Evolutionary conservation across 208 protist species (phyloP), one percentile per base, ranked within the genome.

Genomic region (Trypanosomatidae sp.): DNA sequence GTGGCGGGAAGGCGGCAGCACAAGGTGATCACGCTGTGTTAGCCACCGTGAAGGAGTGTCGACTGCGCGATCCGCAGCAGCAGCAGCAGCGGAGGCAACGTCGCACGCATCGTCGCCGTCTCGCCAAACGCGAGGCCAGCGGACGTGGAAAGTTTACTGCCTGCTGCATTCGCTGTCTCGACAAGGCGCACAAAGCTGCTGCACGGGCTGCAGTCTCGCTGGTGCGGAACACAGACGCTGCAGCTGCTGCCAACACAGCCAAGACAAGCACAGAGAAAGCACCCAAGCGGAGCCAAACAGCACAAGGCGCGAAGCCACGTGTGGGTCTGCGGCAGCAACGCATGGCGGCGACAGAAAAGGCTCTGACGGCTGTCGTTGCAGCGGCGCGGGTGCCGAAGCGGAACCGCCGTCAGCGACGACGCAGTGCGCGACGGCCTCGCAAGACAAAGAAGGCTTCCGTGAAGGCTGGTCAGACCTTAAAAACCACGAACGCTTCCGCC

Each of bases 121-220:
- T 12, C 0, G 10, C 43, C 9, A 8, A 13, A 17, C 55, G 46
- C 39, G 36, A 25, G 12, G 28, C 13, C 6, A 19, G 8, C 2
- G 9, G 28, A n/a, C 59, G 53, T 44, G 5, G 17, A 4, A 69
- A 69, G 33, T 76, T 71, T 36, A 55, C 36, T 9, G 7, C 59
- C 15, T 80, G 76, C 47, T 80, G 76, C 30, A 2, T 62, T 22
- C 76, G 76, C 2, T 80, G 76, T 62, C 60, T 80, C 10, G 28
- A 69, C n/a, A 6, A 25, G 1, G 69, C 33, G 33, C 47, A 73
- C 3, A 19, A 58, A n/a, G 74, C 74, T 1, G 74, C 74, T 9
- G 58, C 47, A 22, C 60, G 44, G 28, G n/a, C n/a, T n/a, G n/a
- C n/a, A n/a, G n/a, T n/a, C n/a, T n/a, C n/a, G n/a, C n/a, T n/a